phyloP scores from a whole-genome alignment of 495 filamentous ascomycete species.

The Penicillium odoratum region DNA sequence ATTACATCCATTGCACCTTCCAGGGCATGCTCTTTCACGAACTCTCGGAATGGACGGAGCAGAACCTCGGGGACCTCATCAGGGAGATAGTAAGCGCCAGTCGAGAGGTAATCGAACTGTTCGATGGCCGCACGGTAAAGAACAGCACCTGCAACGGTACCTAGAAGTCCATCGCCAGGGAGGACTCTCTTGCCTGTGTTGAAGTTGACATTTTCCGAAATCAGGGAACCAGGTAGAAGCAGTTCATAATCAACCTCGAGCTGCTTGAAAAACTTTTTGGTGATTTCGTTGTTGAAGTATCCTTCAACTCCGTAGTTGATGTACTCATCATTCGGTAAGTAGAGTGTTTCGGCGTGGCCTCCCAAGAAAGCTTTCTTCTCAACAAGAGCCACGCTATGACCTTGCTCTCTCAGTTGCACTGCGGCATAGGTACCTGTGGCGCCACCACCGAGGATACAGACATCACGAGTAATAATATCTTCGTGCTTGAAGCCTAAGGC shows the following conservation, averaged over 20 bases:
- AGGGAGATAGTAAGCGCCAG: slow-evolving; percentile 9
- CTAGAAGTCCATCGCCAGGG: slow-evolving; percentile 3
- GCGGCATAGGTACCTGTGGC: slow-evolving; percentile 50
- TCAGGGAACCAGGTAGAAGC: neutral
- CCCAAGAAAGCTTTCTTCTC: slow-evolving; percentile 43
- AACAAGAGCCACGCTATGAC: slow-evolving; percentile 44
- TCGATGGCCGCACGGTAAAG: slow-evolving; percentile 11
- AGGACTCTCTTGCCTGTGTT: slow-evolving; percentile 10
- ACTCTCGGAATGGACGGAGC: slow-evolving; percentile 10
- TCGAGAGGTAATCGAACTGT: slow-evolving; percentile 11
- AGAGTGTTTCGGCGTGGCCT: slow-evolving; percentile 43
- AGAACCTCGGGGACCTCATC: slow-evolving; percentile 13
- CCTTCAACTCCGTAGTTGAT: slow-evolving; percentile 46
- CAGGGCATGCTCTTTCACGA: slow-evolving; percentile 8
- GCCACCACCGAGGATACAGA: slow-evolving; percentile 51
- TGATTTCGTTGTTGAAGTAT: slow-evolving; percentile 37
- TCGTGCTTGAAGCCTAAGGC: too few species aligned
- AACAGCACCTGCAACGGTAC: neutral
- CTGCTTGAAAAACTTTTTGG: slow-evolving; percentile 33
- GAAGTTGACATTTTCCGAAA: slow-evolving; percentile 7
- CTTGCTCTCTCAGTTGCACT: slow-evolving; percentile 39
- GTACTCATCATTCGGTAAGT: slow-evolving; percentile 31
- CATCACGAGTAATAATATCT: slow-evolving; percentile 28
- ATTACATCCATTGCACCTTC: slow-evolving; percentile 9
- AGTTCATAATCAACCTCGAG: slow-evolving; percentile 27